These are phyloP conservation scores for Trichoderma gamsii DNA, from an alignment of 495 filamentous ascomycete species.

Conservation along the genomic window DNA sequence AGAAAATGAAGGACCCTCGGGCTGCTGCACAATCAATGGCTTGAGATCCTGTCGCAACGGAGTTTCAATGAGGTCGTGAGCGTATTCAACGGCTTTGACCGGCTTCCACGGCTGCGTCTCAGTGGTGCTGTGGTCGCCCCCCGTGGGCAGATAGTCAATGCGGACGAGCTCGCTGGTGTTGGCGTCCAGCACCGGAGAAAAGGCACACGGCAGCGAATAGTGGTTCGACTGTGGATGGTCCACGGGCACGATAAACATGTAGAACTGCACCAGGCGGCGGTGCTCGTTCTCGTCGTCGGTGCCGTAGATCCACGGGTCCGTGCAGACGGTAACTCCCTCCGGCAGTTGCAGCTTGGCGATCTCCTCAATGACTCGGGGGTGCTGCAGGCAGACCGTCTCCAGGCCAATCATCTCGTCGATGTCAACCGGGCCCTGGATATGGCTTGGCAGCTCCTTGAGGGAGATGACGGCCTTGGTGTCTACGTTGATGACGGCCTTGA, in stretches of 20 bases:
- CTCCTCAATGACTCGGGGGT: constrained; percentile 32
- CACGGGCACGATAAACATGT: constrained; percentile 16
- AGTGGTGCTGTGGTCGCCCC: constrained; percentile 21
- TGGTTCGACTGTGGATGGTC: constrained; percentile 24
- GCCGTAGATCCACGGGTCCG: constrained; percentile 49
- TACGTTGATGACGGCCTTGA: constrained; percentile 3
- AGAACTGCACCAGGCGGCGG: constrained; percentile 16
- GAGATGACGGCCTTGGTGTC: constrained; percentile 53
- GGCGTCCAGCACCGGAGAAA: constrained; percentile 17
- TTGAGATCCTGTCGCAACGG: constrained; percentile 63
- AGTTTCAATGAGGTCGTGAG: constrained; percentile 34
- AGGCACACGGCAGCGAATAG: constrained; percentile 24
- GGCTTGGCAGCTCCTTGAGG: constrained; percentile 83
- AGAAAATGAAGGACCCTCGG: constrained; percentile 89
- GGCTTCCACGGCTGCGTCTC: constrained; percentile 63
- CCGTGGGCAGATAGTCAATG: constrained; percentile 8
- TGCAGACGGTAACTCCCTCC: constrained; percentile 49
- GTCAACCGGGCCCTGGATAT: constrained; percentile 19
- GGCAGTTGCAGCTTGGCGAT: constrained; percentile 15
- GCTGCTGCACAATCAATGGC: constrained; percentile 93
- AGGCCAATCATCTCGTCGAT: constrained; percentile 31
- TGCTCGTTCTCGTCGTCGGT: constrained; percentile 17
- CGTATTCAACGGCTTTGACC: constrained; percentile 88
- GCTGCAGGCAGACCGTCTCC: constrained; percentile 75
- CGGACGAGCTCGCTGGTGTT: background rate